phyloP scores from a whole-genome alignment of 352 stramenopile species.

The Hyaloperonospora arabidopsidis region DNA sequence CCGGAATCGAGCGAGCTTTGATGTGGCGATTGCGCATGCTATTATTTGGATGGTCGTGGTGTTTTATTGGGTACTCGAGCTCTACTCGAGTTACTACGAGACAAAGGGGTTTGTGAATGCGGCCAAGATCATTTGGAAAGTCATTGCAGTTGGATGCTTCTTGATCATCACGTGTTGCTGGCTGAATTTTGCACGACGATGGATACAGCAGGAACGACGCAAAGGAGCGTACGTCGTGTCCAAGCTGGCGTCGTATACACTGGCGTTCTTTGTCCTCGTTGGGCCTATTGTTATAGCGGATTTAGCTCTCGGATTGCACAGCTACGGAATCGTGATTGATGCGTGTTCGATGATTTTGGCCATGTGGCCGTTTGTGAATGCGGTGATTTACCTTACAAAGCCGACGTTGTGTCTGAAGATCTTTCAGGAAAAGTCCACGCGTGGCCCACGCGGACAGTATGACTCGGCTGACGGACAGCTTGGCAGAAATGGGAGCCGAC shows the following conservation, averaged over 20 bases:
- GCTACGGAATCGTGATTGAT: slow-evolving; percentile 29
- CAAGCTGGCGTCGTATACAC: slow-evolving; percentile 71
- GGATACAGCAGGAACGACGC: slow-evolving; percentile 35
- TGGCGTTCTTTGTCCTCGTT: slow-evolving; percentile 72
- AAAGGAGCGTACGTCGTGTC: slow-evolving; percentile 59
- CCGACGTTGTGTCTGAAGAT: slow-evolving; percentile 48
- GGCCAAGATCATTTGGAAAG: slow-evolving; percentile 70
- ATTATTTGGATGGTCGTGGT: slow-evolving; percentile 74
- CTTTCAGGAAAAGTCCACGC: slow-evolving; percentile 34
- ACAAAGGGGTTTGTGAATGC: slow-evolving; percentile 33
- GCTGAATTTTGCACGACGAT: slow-evolving; percentile 46
- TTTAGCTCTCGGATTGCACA: slow-evolving; percentile 41
- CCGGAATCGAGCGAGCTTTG: slow-evolving; percentile 44
- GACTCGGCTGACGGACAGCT: slow-evolving; percentile 25
- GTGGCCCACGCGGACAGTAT: slow-evolving; percentile 16
- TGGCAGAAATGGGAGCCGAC: slow-evolving; percentile 19
- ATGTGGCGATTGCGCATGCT: slow-evolving; percentile 64
- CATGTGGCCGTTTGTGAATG: slow-evolving; percentile 76
- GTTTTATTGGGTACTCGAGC: slow-evolving; percentile 68
- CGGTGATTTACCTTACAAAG: slow-evolving; percentile 65
- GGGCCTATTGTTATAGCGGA: slow-evolving; percentile 62
- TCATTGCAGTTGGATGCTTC: slow-evolving; percentile 48
- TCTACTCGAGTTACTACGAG: slow-evolving; percentile 61
- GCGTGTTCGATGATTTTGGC: slow-evolving; percentile 47
- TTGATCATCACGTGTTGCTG: slow-evolving; percentile 55